Base-by-base conservation (phyloP, 2,329 filamentous ascomycete genomes). In the Phialemonium atrogriseum region DNA sequence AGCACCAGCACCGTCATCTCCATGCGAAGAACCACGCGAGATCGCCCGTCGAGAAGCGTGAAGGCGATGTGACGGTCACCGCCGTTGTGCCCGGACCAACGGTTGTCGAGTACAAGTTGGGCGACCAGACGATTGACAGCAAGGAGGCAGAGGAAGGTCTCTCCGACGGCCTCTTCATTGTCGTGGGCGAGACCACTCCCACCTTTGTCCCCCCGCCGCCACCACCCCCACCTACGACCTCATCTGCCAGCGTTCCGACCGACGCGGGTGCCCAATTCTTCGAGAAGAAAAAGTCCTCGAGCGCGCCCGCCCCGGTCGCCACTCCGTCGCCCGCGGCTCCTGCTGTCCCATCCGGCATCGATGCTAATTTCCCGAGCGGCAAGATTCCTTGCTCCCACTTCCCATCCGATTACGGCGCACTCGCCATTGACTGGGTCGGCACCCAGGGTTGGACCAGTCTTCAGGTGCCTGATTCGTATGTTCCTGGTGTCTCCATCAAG, bases 391-490 rank as follows among this genome's bases (percentile, higher is more conserved):
- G 91, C 63, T 59, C 56, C 40, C 51, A 66, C 2, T 94, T 95
- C 64, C 88, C 88, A 11, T 77, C 76, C 4, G 65, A 75, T 0
- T 96, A 93, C 50, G 91, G 91, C 45, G 82, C 88, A 2, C 50
- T 94, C 27, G 33, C 75, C 29, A 62, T 91, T 18, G 52, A 69
- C 34, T 89, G 81, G 67, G 68, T 88, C 16, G 67, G 70, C 12
- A 62, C 85, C 7, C 71, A 66, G 39, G 87, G 86, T 41, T 98
- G 79, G 80, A 77, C 74, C 43, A 85, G 87, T 50, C 68, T 95
- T 39, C 87, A 94, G 59, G 65, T 68, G 32, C 59, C 64, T 10
- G 67, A 70, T 33, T 62, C 64, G 38, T 77, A 64, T 50, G 59
- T 54, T n/a, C 36, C 62, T 17, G 58, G 54, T 16, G 64, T 66